Evolutionary conservation across 2,329 filamentous ascomycete genomes (phyloP), one percentile per base, ranked within the genome.

Genomic region (Didymella keratinophila): DNA sequence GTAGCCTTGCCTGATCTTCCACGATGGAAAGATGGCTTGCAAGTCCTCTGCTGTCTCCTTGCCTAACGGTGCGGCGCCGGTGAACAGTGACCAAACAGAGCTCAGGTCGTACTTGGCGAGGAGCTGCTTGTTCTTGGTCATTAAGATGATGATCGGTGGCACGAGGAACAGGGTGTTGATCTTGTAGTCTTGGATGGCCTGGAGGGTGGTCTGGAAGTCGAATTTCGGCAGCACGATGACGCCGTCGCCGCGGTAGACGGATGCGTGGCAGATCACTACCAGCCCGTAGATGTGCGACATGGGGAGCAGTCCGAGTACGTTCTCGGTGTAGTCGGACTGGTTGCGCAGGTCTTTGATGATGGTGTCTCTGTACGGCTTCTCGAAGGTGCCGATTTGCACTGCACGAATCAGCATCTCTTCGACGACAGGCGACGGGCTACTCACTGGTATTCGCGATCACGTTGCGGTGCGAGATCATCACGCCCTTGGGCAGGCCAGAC

Each of bases 241-340:
- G 56, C 87, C 86, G 65, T 95, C 91, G 10, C 92, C 92, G 39
- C 89, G 84, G 71, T 87, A 94, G 2, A 86, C 80, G 25, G 83
- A 83, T 1, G 81, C 77, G 72, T 91, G 87, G 41, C 86, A 87
- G 58, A 92, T 86, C 16, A 92, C 86, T 5, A 92, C 86, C 34
- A 95, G 79, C 4, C 86, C 87, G 74, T 94, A 96, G 63, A 95
- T 95, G 69, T 96, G 92, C 64, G 89, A 93, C 70, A 92, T 86
- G 0, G 91, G 91, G 0, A 94, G 80, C n/a, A 94, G 80, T 5
- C 90, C 91, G 0, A 93, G 82, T 2, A 75, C 78, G 20, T 84
- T 80, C 50, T 87, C 85, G 0, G 77, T 82, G 63, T 83, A 78
- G 57, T 77, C 69, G 3, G 76, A 74, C 36, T 80, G 78, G 23